A percentile compares a stretch with the other conserved stretches of the same genome.
Conservation (phyloP, 2,329 filamentous ascomycete species). For the Xylariaceae sp. region DNA sequence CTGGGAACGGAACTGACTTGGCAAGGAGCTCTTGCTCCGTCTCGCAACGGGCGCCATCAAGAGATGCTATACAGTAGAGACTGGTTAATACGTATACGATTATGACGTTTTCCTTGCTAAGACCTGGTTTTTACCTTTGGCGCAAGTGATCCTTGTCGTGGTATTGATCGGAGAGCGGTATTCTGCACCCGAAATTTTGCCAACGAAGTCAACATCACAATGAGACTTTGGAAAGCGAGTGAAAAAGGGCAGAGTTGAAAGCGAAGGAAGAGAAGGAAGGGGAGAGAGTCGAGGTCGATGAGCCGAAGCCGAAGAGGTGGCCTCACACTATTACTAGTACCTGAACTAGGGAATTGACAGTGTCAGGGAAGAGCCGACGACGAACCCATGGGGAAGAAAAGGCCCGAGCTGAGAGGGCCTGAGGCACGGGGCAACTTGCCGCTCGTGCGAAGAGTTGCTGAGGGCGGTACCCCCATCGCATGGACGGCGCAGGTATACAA, state of each 20-base stretch:
- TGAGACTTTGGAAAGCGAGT: not conserved
- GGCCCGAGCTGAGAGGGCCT: no score
- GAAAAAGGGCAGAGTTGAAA: no score
- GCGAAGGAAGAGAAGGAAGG: constrained; percentile 10
- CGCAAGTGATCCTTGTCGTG: constrained; percentile 20
- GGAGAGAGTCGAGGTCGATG: constrained; percentile 7
- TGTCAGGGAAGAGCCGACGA: not conserved
- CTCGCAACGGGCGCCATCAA: constrained; percentile 49
- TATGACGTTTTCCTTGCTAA: not conserved
- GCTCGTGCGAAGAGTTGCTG: no score
- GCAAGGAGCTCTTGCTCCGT: constrained; percentile 54
- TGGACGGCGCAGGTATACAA: not conserved
- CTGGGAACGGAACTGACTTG: constrained; percentile 37
- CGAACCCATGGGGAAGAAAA: not conserved
- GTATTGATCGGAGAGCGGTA: constrained; percentile 30
- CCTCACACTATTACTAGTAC: not conserved
- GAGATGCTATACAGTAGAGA: constrained; percentile 27
- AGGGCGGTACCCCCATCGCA: not conserved
- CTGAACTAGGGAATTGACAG: not conserved
- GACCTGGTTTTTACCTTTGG: constrained; percentile 22
- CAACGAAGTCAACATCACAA: constrained; percentile 32
- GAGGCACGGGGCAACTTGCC: no score
- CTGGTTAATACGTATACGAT: not conserved
- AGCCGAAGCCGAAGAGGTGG: not conserved
- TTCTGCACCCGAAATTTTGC: constrained; percentile 32